phyloP scores from a whole-genome alignment of 2,329 filamentous ascomycete genomes.

The Talaromyces verruculosus region DNA sequence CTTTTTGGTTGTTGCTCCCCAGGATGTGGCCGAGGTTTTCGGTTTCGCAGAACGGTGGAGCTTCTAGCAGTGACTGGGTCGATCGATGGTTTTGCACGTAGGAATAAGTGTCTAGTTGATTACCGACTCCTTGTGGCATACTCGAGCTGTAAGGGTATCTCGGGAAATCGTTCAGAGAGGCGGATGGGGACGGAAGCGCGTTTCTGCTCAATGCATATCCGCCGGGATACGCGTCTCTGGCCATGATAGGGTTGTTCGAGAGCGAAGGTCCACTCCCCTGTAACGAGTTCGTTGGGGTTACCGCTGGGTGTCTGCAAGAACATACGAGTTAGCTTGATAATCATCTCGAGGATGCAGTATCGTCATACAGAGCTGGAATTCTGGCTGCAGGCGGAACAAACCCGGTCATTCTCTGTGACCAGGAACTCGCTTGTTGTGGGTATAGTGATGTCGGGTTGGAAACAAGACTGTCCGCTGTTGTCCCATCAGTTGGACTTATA shows the following conservation, averaged over 20 bases:
- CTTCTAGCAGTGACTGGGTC: slow-evolving; percentile 36
- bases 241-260: slow-evolving; percentile 32
- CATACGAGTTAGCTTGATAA: background rate
- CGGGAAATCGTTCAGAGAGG: slow-evolving; percentile 35
- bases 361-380: slow-evolving; percentile 43
- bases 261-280: slow-evolving; percentile 34
- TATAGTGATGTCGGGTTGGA: slow-evolving; percentile 36
- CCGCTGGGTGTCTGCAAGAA: slow-evolving; percentile 46
- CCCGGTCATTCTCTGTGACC: slow-evolving; percentile 40
- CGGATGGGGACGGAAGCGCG: slow-evolving; percentile 32
- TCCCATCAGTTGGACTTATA: slow-evolving; percentile 41
- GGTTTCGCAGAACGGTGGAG: slow-evolving; percentile 47
- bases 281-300: slow-evolving; percentile 46
- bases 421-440: slow-evolving; percentile 36
- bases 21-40: slow-evolving; percentile 35
- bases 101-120: slow-evolving; percentile 35
- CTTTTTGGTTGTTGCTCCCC: slow-evolving; percentile 42
- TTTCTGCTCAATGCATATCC: slow-evolving; percentile 37
- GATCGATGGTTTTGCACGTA: slow-evolving; percentile 32
- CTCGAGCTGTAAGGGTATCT: slow-evolving; percentile 28
- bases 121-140: slow-evolving; percentile 36
- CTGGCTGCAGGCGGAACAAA: slow-evolving; percentile 33
- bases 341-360: background rate
- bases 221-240: slow-evolving; percentile 42
- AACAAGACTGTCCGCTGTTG: slow-evolving; percentile 35